A percentile compares a stretch with the other conserved stretches of the same genome.
phyloP scores from a whole-genome alignment of 2,329 filamentous ascomycete genomes.

The Fusarium vanettenii region DNA sequence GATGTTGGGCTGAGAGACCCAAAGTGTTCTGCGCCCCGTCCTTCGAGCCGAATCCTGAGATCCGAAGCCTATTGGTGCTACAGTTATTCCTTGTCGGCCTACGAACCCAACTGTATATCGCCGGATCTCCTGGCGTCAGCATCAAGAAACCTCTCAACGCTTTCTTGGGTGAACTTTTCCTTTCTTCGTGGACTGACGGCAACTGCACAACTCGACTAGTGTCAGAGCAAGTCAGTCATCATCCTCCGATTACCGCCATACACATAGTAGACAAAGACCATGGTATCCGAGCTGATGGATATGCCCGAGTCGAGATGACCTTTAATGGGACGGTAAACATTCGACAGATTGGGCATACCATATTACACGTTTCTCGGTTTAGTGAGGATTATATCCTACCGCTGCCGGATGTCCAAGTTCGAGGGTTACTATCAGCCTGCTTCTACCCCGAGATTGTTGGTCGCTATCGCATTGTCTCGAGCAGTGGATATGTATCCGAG shows the following conservation, averaged over 20 bases:
- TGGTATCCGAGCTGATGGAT: slow-evolving; percentile 60
- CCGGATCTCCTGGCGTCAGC: slow-evolving; percentile 56
- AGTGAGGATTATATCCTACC: neutral
- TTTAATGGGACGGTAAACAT: slow-evolving; percentile 61
- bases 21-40: slow-evolving; percentile 59
- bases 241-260: slow-evolving; percentile 65
- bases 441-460: neutral
- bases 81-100: slow-evolving; percentile 60
- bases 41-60: slow-evolving; percentile 54
- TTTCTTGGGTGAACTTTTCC: slow-evolving; percentile 63
- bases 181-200: slow-evolving; percentile 52
- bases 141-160: slow-evolving; percentile 66
- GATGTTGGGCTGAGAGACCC: slow-evolving; percentile 62
- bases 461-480: neutral
- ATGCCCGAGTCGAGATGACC: slow-evolving; percentile 62
- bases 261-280: slow-evolving; percentile 56
- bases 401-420: neutral
- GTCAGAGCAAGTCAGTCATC: slow-evolving; percentile 63
- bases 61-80: slow-evolving; percentile 57
- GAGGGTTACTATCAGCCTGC: neutral
- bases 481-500: neutral
- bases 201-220: slow-evolving; percentile 46
- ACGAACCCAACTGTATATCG: slow-evolving; percentile 59
- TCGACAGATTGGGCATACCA: slow-evolving; percentile 53
- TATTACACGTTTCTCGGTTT: neutral